These are phyloP conservation scores for Xerophyta viscosa DNA, from an alignment of 106 monocot species.

Conservation along the genomic window DNA sequence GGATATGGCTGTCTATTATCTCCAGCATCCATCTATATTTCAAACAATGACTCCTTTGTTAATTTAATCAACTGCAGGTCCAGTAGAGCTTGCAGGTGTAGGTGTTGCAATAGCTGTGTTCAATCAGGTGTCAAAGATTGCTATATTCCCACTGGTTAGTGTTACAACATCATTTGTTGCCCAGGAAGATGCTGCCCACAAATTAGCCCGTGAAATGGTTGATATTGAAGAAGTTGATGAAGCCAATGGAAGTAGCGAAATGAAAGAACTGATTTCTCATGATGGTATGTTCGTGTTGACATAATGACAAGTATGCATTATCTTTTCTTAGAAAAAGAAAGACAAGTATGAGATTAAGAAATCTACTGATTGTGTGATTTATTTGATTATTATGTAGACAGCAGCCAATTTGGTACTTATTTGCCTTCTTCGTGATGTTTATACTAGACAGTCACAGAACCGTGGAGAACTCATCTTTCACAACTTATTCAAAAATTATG, in stretches of 20 bases:
- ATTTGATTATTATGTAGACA: too few species aligned
- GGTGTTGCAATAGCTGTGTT: conserved; percentile 75
- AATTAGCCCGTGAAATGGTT: conserved; percentile 22
- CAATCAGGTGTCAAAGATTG: conserved; percentile 66
- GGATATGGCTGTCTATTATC: too few species aligned
- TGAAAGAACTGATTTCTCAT: conserved; percentile 34
- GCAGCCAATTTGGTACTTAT: too few species aligned
- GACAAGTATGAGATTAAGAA: too few species aligned
- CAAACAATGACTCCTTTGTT: too few species aligned
- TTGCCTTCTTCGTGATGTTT: neutral
- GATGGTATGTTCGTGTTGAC: conserved; percentile 17
- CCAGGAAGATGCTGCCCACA: conserved; percentile 54
- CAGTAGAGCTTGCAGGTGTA: conserved; percentile 74
- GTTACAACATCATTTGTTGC: conserved; percentile 84
- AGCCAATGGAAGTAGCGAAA: conserved; percentile 25
- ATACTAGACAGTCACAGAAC: conserved; percentile 16
- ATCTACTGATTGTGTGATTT: too few species aligned
- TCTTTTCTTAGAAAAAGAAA: too few species aligned
- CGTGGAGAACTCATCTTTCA: conserved; percentile 13
- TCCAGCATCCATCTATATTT: too few species aligned
- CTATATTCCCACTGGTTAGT: conserved; percentile 72
- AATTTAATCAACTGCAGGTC: conserved; percentile 39
- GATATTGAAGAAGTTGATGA: conserved; percentile 18
- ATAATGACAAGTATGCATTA: neutral
- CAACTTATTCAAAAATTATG: conserved; percentile 10